Evolutionary conservation across 805 yeast genomes (phyloP), one percentile per base, ranked within the genome.

Genomic region (Yarrowia bubula): DNA sequence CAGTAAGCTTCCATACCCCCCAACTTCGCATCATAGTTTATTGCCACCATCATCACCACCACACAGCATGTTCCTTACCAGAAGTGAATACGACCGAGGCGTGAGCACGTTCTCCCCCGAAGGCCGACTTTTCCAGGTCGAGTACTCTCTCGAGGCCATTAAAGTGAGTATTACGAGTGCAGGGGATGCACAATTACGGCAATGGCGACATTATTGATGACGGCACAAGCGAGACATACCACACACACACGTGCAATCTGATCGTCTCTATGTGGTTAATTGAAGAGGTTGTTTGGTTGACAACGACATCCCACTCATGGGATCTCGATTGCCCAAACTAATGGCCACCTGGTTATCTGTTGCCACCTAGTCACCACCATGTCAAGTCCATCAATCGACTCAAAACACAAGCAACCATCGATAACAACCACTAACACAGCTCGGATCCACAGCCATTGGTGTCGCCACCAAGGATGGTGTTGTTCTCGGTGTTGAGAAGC

Each of bases 31-130:
- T 32, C 65, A 39, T 17, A 37, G 55, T 58, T 53, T 53, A 37
- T 43, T 38, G 39, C 57, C 53, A 58, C 50, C 55, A 64, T 37
- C 42, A 64, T 33, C 46, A 51, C 58, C 58, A 50, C 66, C 17
- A 38, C 44, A 28, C 64, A 68, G 66, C 63, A 95, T 95, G 99
- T 95, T 95, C 79, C 84, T 95, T 70, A 95, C 99, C n/a, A 89
- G 99, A 87, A 89, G 96, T 79, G 99, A 95, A 81, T 95, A 95
- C 77, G 99, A 95, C 76, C 89, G 99, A 77, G 99, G 99, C 69
- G 99, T 95, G 58, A 89, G 96, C 73, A 96, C 99, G 8, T 95
- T 96, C 77, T 92, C 98, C 1, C 99, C 99, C 31, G 99, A 96
- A 76, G 99, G 99, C 31, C 89, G 99, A 75, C 80, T 95, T 68